Percentiles rank a stretch among this genome's conserved stretches.
Conservation (phyloP, 2,329 filamentous ascomycete genomes). For the Aspergillus pseudotamarii region DNA sequence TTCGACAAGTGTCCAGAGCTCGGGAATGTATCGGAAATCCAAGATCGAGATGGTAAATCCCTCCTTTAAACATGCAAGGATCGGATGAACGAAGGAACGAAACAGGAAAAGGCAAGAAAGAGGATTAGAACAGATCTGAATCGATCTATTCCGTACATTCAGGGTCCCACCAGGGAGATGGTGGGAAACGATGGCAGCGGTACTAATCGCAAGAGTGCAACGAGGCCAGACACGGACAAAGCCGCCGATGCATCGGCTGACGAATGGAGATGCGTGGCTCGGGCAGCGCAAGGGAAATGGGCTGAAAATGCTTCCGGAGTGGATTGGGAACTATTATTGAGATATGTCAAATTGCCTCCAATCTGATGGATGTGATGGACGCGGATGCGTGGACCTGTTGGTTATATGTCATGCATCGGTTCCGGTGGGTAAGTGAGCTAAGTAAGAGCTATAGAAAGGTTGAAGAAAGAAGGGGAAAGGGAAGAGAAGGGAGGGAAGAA, state of each 20-base stretch:
- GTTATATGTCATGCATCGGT: conserved; percentile 29
- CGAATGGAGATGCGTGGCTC: conserved; percentile 22
- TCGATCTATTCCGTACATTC: conserved; percentile 12
- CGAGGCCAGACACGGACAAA: conserved; percentile 12
- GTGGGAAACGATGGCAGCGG: conserved; percentile 3
- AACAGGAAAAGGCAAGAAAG: conserved; percentile 3
- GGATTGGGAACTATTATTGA: conserved; percentile 8
- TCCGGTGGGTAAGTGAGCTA: conserved; percentile 10
- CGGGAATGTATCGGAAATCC: background rate
- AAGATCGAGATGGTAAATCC: background rate
- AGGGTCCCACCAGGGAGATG: conserved; percentile 1
- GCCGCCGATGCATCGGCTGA: conserved; percentile 19
- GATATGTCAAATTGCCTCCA: conserved; percentile 24
- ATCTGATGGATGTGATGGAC: conserved; percentile 17
- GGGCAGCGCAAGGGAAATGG: conserved; percentile 9
- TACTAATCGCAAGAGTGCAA: conserved; percentile 5
- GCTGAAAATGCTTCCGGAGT: conserved; percentile 6
- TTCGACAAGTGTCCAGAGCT: background rate
- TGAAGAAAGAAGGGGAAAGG: conserved; percentile 4
- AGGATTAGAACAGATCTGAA: conserved; percentile 2
- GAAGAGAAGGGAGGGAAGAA: conserved; percentile 2
- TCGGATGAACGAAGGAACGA: background rate
- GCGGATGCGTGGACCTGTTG: conserved; percentile 19
- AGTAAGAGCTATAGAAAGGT: background rate
- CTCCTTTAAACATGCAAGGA: conserved; percentile 1